These are phyloP conservation scores for Saccharum officinarum DNA, from an alignment of 176 grass and related monocot genomes.

Conservation along the genomic window DNA sequence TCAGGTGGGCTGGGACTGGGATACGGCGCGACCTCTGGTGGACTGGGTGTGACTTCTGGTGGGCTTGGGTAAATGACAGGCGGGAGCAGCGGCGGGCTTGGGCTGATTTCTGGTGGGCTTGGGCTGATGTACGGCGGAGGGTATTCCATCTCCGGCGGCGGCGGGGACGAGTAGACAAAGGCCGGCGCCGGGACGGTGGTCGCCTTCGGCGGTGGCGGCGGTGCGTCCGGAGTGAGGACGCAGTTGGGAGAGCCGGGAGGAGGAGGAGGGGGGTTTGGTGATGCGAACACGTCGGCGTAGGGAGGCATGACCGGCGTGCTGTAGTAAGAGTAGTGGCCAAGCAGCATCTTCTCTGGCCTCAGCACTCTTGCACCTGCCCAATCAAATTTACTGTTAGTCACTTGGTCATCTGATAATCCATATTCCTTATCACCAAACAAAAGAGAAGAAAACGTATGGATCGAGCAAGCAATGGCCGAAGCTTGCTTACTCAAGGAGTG, in stretches of 20 bases:
- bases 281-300: conserved; percentile 41
- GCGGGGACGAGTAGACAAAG: conserved; percentile 36
- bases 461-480: neutral
- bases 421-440: neutral
- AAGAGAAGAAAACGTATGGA: neutral
- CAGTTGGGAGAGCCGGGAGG: conserved; percentile 42
- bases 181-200: conserved; percentile 20
- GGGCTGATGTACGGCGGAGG: conserved; percentile 28
- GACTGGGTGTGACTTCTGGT: conserved; percentile 22
- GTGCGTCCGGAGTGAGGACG: conserved; percentile 33
- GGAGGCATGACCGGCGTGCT: conserved; percentile 51
- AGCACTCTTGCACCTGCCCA: conserved; percentile 37
- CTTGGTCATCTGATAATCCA: neutral
- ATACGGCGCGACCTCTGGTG: neutral
- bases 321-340: conserved; percentile 41
- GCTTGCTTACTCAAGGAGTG: neutral
- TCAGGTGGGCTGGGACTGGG: conserved; percentile 41
- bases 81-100: conserved; percentile 26
- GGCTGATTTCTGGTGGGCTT: conserved; percentile 10
- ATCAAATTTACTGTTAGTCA: neutral
- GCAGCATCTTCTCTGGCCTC: conserved; percentile 31
- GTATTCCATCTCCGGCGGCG: neutral
- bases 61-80: conserved; percentile 12
- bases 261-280: neutral
- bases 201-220: conserved; percentile 33